These are phyloP conservation scores for Paramecium sonneborni DNA, from an alignment of 73 alveolate genomes.

Conservation along the genomic window DNA sequence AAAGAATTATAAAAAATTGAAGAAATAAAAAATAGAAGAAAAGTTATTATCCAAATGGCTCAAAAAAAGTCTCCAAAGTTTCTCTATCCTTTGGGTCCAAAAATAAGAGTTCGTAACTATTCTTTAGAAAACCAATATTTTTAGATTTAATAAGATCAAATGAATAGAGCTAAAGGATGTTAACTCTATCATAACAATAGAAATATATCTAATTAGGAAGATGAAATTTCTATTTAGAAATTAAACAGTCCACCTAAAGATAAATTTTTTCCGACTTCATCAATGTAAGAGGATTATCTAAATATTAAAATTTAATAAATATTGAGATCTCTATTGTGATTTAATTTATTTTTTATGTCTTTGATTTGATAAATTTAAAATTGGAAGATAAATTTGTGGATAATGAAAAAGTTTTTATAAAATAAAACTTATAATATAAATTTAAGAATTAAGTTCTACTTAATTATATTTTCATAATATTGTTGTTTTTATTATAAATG, in stretches of 20 bases:
- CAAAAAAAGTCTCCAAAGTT: not conserved
- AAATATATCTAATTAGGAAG: not conserved
- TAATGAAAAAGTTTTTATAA: too few species aligned
- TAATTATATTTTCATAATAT: too few species aligned
- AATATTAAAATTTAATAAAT: not conserved
- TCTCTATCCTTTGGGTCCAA: constrained; percentile 1
- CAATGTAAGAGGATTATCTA: not conserved
- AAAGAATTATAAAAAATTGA: not conserved
- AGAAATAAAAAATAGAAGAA: not conserved
- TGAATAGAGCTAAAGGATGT: not conserved
- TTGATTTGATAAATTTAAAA: not conserved
- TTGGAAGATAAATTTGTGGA: too few species aligned
- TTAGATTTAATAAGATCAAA: not conserved
- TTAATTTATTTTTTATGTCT: not conserved
- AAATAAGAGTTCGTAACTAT: not conserved
- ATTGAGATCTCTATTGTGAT: not conserved
- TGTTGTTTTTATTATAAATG: too few species aligned
- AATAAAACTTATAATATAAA: too few species aligned
- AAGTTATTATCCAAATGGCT: not conserved
- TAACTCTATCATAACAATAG: not conserved
- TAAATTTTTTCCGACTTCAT: not conserved
- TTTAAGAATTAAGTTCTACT: too few species aligned
- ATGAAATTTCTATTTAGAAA: not conserved
- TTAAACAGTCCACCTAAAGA: constrained; percentile 31
- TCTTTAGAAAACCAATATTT: not conserved